phyloP scores from a whole-genome alignment of 345 rosid species.

The Aquilaria sinensis region DNA sequence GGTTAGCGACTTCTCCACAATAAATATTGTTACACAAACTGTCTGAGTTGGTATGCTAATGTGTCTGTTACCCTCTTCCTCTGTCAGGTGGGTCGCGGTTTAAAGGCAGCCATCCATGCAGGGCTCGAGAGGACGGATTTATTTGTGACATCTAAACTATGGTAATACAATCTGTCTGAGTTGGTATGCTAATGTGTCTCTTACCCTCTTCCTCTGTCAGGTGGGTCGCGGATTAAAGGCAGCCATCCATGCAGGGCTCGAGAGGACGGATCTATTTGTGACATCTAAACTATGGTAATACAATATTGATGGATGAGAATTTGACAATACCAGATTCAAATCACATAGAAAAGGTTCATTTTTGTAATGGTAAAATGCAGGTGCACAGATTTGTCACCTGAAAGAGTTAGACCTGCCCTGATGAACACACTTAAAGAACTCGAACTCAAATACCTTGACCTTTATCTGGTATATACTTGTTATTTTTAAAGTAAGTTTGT shows the following conservation, averaged over 20 bases:
- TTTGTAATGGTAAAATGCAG: slow-evolving; percentile 9
- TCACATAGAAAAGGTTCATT: no score
- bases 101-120: slow-evolving; percentile 40
- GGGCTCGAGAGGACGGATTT: slow-evolving; percentile 45
- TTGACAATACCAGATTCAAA: background rate
- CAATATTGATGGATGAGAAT: background rate
- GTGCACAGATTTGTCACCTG: slow-evolving; percentile 48
- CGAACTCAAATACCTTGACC: slow-evolving; percentile 51
- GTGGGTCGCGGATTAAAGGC: slow-evolving; percentile 36
- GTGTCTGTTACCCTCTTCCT: background rate
- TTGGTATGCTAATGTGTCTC: no score
- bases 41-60: no score
- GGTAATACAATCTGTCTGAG: slow-evolving; percentile 18
- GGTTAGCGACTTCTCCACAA: slow-evolving; percentile 6
- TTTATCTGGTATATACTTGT: slow-evolving; percentile 29
- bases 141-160: slow-evolving; percentile 48
- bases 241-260: slow-evolving; percentile 43
- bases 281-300: slow-evolving; percentile 49
- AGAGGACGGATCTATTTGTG: slow-evolving; percentile 46
- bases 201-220: slow-evolving; percentile 7
- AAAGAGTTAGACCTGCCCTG: slow-evolving; percentile 43
- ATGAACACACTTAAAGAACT: slow-evolving; percentile 45
- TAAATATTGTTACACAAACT: no score
- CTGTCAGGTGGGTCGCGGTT: slow-evolving; percentile 34
- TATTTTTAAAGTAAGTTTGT: background rate